phyloP scores from a whole-genome alignment of 352 stramenopile genomes.

The Globisporangium paroecandrum region DNA sequence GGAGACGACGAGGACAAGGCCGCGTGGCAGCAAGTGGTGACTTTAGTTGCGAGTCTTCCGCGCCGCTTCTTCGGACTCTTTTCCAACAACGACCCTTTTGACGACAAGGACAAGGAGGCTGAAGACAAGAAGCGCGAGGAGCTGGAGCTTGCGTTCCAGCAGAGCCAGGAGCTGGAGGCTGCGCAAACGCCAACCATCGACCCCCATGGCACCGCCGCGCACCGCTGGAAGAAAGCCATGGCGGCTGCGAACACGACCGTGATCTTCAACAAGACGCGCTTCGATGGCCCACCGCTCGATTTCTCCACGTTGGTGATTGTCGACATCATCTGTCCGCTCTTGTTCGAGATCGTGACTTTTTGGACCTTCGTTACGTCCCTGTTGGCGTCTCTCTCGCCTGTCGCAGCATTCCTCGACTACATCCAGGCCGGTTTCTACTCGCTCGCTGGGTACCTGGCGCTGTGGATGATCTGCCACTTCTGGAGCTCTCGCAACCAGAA shows the following conservation, averaged over 20 bases:
- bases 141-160: slow-evolving; percentile 57
- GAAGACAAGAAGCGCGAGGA: slow-evolving; percentile 67
- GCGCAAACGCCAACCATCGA: slow-evolving; percentile 17
- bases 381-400: slow-evolving; percentile 56
- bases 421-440: slow-evolving; percentile 81
- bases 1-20: slow-evolving; percentile 57
- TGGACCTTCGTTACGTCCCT: slow-evolving; percentile 61
- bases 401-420: slow-evolving; percentile 80
- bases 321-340: slow-evolving; percentile 75
- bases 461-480: slow-evolving; percentile 86
- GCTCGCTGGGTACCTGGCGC: slow-evolving; percentile 56
- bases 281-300: slow-evolving; percentile 75
- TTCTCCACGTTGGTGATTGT: slow-evolving; percentile 84
- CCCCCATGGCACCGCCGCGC: slow-evolving; percentile 23
- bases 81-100: slow-evolving; percentile 57
- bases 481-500: slow-evolving; percentile 81
- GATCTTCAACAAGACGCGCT: slow-evolving; percentile 73
- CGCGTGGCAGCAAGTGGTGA: slow-evolving; percentile 52
- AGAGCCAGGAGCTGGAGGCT: slow-evolving; percentile 28
- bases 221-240: slow-evolving; percentile 74
- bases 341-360: slow-evolving; percentile 79
- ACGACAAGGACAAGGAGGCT: slow-evolving; percentile 70
- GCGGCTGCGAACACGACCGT: slow-evolving; percentile 61
- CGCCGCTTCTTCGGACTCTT: slow-evolving; percentile 42
- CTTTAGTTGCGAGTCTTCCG: slow-evolving; percentile 32